These are phyloP conservation scores for Lipomyces lipofer DNA, from an alignment of 805 yeast species.

Conservation along the genomic window DNA sequence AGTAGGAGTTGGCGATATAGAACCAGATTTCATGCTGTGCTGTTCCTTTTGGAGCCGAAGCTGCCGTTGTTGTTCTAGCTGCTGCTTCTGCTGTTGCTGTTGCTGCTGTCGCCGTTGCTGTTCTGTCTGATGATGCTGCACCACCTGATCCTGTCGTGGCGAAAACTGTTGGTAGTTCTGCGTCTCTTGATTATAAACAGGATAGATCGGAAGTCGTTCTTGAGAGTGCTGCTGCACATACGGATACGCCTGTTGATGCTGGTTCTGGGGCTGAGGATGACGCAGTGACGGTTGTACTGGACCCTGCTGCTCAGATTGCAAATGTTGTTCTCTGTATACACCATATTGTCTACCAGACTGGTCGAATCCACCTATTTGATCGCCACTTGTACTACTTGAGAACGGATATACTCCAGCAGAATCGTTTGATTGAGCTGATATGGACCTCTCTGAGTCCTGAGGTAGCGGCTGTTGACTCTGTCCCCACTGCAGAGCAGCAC, in stretches of 20 bases:
- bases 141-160: background rate
- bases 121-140: background rate
- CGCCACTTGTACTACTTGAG: background rate
- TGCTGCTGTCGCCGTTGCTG: conserved; percentile 1
- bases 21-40: conserved; percentile 12
- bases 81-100: conserved; percentile 15
- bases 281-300: background rate
- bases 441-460: background rate
- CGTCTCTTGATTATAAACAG: conserved; percentile 1
- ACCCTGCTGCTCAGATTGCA: background rate
- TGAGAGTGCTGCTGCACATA: background rate
- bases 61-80: conserved; percentile 22
- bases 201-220: conserved; percentile 1
- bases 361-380: background rate
- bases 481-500: conserved; percentile 10
- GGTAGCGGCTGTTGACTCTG: background rate
- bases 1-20: too few species aligned
- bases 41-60: conserved; percentile 17
- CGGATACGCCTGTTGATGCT: background rate
- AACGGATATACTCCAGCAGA: background rate
- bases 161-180: background rate
- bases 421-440: background rate
- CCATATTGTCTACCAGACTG: background rate
- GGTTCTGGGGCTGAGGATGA: conserved; percentile 7
- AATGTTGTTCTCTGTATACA: background rate